Base-by-base conservation (phyloP, 768 basidiomycete species). In the Mycena kentingensis region DNA sequence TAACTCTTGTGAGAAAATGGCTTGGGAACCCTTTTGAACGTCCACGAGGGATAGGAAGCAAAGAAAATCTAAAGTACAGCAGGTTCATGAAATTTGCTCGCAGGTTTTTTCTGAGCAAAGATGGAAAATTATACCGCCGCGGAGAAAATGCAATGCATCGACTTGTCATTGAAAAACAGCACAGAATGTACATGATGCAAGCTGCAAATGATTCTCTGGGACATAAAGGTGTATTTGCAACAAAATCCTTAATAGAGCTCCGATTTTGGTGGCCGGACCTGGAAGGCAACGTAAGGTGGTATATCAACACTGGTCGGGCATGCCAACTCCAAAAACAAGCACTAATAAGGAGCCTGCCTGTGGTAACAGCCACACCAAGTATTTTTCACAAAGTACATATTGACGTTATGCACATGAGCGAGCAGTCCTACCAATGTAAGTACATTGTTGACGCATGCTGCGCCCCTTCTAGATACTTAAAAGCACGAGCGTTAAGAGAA, bases 351-450 rank as follows among this genome's bases (percentile, higher is more conserved):
- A 65, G 70, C 2, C 70, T 65, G 2, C 67, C 70, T 5, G 58
- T 59, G 1, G 55, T 67, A 13, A 51, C 70, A 0, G 41, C 46
- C 1, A 65, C 68, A 0, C 58, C 57, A 22, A 55, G 58, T 2
- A 11, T n/a, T n/a, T n/a, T n/a, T n/a, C n/a, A n/a, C n/a, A n/a
- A n/a, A n/a, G n/a, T n/a, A n/a, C n/a, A n/a, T 72, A 10, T 69
- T 75, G 67, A 70, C 52, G 64, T 60, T 0, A 71, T 73, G 68
- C 48, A 65, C 1, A 43, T 64, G 13, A n/a, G n/a, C n/a, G 62
- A 65, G 0, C 26, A 38, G 24, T 46, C 60, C 1, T 36, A 53
- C 12, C 60, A 62, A 1, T 66, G 36, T 53, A 48, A 52, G 12
- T 61, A 60, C 41, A 56, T 70, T 10, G 55, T 63, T 3, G 65